Evolutionary conservation across 23 red algal genomes (phyloP).

Genomic region (Gracilaria vermiculophylla): DNA sequence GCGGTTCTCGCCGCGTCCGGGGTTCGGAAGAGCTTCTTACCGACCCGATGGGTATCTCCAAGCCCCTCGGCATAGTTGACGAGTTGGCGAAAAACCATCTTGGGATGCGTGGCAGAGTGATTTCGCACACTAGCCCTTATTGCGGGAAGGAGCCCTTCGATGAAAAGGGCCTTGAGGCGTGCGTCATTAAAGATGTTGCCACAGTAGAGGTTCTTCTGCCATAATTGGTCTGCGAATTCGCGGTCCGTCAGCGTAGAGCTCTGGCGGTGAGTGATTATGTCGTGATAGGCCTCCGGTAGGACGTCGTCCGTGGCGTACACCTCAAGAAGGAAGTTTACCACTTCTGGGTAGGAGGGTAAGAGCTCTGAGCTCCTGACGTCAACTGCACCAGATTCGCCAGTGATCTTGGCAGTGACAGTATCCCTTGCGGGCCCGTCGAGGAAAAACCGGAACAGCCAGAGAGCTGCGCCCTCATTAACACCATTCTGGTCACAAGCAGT

Average conservation of each 20-base stretch:
- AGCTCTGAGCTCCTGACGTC: background rate
- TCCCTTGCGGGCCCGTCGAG: constrained; percentile 3
- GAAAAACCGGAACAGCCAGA: constrained; percentile 21
- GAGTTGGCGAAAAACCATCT: background rate
- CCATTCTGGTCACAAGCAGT: constrained; percentile 28
- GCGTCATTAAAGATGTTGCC: background rate
- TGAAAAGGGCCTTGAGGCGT: background rate
- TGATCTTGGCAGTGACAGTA: background rate
- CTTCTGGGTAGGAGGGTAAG: background rate
- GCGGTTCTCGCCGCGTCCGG: background rate
- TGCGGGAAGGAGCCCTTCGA: background rate
- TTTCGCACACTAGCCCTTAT: constrained; percentile 1
- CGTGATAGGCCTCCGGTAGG: background rate
- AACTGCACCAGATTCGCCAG: background rate
- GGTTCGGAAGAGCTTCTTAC: background rate
- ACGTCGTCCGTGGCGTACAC: constrained; percentile 17
- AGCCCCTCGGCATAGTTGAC: background rate
- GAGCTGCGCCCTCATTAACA: background rate
- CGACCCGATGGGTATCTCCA: background rate
- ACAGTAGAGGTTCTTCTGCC: constrained; percentile 11
- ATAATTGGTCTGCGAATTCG: background rate
- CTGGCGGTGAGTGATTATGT: background rate
- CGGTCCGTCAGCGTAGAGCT: background rate
- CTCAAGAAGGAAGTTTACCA: constrained; percentile 14
- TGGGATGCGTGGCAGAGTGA: background rate